Conservation (phyloP, 176 grass and related monocot genomes). For the Tuctoria greenei region DNA sequence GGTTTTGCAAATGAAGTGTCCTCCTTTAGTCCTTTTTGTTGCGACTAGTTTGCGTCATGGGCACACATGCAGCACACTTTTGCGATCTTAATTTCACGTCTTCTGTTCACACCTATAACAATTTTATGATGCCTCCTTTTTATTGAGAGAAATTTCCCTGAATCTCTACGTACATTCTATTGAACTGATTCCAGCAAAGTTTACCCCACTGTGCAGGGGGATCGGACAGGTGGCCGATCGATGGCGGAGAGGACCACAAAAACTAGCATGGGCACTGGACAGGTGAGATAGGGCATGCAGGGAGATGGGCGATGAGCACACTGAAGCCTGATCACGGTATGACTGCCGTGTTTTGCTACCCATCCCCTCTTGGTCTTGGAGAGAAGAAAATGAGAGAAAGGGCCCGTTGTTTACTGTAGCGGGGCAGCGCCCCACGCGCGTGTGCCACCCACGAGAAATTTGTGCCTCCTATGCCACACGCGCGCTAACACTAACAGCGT, state of each 20-base stretch:
- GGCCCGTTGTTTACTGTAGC: not conserved
- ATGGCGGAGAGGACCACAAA: not conserved
- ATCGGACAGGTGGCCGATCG: not conserved
- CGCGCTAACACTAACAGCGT: too few species aligned
- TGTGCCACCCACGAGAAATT: not conserved
- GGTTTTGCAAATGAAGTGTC: slow-evolving; percentile 22
- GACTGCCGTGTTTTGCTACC: not conserved
- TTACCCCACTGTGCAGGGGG: too few species aligned
- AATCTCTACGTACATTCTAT: too few species aligned
- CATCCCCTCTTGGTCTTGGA: too few species aligned
- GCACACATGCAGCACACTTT: too few species aligned
- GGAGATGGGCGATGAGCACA: not conserved
- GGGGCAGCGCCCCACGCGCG: not conserved
- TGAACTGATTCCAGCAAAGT: too few species aligned
- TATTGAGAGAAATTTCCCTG: too few species aligned
- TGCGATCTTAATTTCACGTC: too few species aligned
- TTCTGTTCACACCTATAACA: too few species aligned
- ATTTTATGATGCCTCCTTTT: too few species aligned
- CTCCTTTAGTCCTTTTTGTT: not conserved
- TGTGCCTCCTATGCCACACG: not conserved
- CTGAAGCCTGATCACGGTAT: not conserved
- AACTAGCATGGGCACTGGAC: not conserved
- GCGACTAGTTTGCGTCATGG: not conserved
- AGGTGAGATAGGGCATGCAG: not conserved
- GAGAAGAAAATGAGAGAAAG: not conserved